Evolutionary conservation across 2,329 filamentous ascomycete species (phyloP).

Genomic region (Pseudogymnoascus sp.): DNA sequence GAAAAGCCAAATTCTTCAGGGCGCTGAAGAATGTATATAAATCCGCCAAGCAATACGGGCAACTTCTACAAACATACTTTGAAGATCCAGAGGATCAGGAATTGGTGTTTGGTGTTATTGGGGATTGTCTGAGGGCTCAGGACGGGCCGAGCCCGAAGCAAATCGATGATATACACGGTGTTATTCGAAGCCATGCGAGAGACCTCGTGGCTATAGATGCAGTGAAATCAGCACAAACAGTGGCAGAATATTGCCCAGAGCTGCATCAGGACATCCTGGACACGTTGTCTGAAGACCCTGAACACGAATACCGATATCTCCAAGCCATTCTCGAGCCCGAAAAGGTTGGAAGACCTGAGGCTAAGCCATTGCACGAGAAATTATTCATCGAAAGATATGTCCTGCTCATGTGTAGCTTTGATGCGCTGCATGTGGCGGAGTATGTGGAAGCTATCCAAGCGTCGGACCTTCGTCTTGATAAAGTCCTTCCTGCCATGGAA

Average conservation of each 20-base stretch:
- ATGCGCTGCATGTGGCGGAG: slow-evolving; percentile 73
- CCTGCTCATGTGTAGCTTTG: slow-evolving; percentile 81
- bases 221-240: slow-evolving; percentile 45
- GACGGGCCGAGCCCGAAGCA: slow-evolving; percentile 51
- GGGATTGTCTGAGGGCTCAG: slow-evolving; percentile 61
- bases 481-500: slow-evolving; percentile 80
- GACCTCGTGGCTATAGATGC: slow-evolving; percentile 53
- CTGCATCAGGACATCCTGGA: slow-evolving; percentile 49
- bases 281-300: slow-evolving; percentile 44
- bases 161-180: slow-evolving; percentile 58
- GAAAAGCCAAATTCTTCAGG: slow-evolving; percentile 75
- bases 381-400: slow-evolving; percentile 77
- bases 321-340: slow-evolving; percentile 64
- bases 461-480: slow-evolving; percentile 70
- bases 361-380: slow-evolving; percentile 36
- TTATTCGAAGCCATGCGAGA: slow-evolving; percentile 49
- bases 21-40: slow-evolving; percentile 87
- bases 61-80: slow-evolving; percentile 73
- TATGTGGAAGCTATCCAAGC: slow-evolving; percentile 73
- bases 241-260: slow-evolving; percentile 48
- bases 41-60: slow-evolving; percentile 68
- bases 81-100: slow-evolving; percentile 73
- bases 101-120: slow-evolving; percentile 71
- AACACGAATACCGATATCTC: slow-evolving; percentile 58
- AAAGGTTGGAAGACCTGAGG: slow-evolving; percentile 30